These are phyloP conservation scores for Euphrasia confusa DNA, from an alignment of 257 asterid species.

Conservation along the genomic window DNA sequence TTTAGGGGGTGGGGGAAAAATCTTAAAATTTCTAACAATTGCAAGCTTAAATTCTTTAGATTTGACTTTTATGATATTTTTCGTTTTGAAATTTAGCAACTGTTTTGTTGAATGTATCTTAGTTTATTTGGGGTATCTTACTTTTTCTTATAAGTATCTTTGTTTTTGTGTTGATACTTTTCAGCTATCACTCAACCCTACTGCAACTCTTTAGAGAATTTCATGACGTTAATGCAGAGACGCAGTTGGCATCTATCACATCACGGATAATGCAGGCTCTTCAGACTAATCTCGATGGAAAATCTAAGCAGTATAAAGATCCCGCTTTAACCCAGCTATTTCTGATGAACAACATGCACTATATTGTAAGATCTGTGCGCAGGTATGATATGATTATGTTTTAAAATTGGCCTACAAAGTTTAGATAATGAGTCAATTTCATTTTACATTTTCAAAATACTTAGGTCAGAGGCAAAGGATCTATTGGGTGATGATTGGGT, in stretches of 20 bases:
- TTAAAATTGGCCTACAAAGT: neutral
- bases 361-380: conserved; percentile 90
- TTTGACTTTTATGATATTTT: too few species aligned
- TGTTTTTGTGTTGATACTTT: conserved; percentile 23
- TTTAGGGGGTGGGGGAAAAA: too few species aligned
- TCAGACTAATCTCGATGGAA: conserved; percentile 81
- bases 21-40: too few species aligned
- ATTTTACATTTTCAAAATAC: conserved; percentile 12
- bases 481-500: conserved; percentile 97
- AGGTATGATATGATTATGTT: conserved; percentile 38
- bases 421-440: conserved; percentile 1
- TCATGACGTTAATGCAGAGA: conserved; percentile 45
- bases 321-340: conserved; percentile 89
- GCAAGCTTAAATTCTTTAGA: too few species aligned
- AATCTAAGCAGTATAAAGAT: conserved; percentile 92
- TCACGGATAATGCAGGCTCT: conserved; percentile 87
- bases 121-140: conserved; percentile 7
- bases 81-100: too few species aligned
- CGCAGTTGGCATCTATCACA: conserved; percentile 64
- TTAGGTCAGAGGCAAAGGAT: conserved; percentile 97
- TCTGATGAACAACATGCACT: conserved; percentile 90
- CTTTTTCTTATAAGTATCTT: neutral
- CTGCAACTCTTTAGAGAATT: conserved; percentile 73
- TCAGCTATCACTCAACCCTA: conserved; percentile 86
- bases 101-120: neutral